Base-by-base conservation (phyloP, 495 filamentous ascomycete species). In the Aspergillus olivimuriae region DNA sequence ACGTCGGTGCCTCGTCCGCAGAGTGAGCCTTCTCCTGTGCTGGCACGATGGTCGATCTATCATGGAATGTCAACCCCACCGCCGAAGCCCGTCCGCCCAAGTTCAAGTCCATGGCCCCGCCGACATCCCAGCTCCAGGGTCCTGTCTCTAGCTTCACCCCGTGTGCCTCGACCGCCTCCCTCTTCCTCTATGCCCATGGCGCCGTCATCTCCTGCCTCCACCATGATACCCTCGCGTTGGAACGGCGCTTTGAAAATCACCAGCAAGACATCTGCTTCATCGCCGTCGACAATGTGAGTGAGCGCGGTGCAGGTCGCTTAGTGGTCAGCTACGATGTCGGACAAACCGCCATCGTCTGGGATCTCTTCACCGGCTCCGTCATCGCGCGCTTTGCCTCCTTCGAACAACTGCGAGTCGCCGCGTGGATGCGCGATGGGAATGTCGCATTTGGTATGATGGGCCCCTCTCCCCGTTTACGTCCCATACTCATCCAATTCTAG, bases 351-450 rank as follows among this genome's bases (percentile, higher is more conserved):
- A 94, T 97, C 55, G 88, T 98, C 16, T 98, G 92, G 92, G 91
- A 97, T 68, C 73, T 95, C 23, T 80, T 94, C 63, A 95, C 89
- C 0, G 92, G 92, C 23, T 84, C 86, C 30, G 89, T 95, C 56
- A 77, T 95, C 47, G 83, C 92, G 14, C 76, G 90, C 36, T 96
- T 96, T 63, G 82, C 82, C 40, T 88, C 89, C 0, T 96, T 94
- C 56, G 89, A 95, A 58, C 76, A 83, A 47, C 76, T 98, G 43
- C 78, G 77, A 30, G 82, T 86, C 36, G 92, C 92, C 35, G 74
- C 86, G 14, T 98, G 91, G 89, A 95, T 98, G 92, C 78, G 84
- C 36, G 95, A 96, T 70, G 92, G 94, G 30, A 94, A 96, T 74
- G 81, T 98, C 44, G 91, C 87, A 39, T 96, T 97, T 70, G 92